Conservation (phyloP, 2,329 filamentous ascomycete genomes). For the Sporothrix inflata region DNA sequence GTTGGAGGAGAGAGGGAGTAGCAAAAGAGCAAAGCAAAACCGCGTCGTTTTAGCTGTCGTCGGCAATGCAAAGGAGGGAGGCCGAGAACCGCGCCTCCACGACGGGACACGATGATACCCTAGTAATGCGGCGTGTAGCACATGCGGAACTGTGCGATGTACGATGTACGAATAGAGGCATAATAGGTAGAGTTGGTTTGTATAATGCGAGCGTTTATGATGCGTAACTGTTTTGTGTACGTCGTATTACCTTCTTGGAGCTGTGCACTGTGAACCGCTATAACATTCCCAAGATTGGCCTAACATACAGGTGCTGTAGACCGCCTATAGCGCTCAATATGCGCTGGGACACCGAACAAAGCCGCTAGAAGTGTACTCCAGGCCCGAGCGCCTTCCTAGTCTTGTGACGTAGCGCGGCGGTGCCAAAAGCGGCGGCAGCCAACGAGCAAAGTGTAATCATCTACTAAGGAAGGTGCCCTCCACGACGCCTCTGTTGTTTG, state of each 20-base stretch:
- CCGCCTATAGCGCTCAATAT: not conserved
- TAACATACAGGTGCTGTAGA: not conserved
- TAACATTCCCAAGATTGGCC: not conserved
- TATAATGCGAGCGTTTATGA: slow-evolving; percentile 11
- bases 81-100: not conserved
- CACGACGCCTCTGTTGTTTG: not conserved
- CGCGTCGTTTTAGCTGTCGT: not conserved
- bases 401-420: slow-evolving; percentile 8
- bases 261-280: not conserved
- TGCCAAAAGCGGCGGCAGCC: slow-evolving; percentile 12
- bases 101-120: slow-evolving; percentile 27
- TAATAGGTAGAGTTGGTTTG: slow-evolving; percentile 12
- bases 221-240: no score
- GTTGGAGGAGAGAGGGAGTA: not conserved
- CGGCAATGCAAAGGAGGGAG: slow-evolving; percentile 13
- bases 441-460: slow-evolving; percentile 10
- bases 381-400: not conserved
- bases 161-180: slow-evolving; percentile 22
- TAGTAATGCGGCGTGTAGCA: slow-evolving; percentile 15
- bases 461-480: slow-evolving; percentile 6
- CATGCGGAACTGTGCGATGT: slow-evolving; percentile 1
- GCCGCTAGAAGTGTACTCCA: not conserved
- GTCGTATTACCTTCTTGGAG: not conserved
- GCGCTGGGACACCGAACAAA: not conserved
- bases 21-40: not conserved